Evolutionary conservation across 345 rosid genomes (phyloP).

Genomic region (Euclidium syriacum): DNA sequence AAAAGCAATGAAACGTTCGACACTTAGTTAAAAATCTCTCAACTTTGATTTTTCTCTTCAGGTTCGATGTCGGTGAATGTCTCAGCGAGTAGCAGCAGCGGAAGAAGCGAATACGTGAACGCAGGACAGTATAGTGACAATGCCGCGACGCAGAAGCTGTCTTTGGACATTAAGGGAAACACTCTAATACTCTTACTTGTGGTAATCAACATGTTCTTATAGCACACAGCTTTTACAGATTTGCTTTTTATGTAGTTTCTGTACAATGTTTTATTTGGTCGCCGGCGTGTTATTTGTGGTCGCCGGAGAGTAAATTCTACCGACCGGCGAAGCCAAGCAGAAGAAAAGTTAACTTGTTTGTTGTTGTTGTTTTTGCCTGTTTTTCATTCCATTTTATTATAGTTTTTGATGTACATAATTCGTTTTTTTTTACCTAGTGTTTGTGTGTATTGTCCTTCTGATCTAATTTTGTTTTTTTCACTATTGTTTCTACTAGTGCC

Average conservation of each 20-base stretch:
- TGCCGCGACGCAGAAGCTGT: slow-evolving; percentile 25
- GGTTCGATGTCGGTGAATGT: slow-evolving; percentile 80
- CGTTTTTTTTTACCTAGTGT: background rate
- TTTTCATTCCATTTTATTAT: background rate
- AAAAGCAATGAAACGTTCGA: background rate
- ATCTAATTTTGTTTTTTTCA: background rate
- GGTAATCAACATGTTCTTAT: slow-evolving; percentile 35
- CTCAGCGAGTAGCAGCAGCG: slow-evolving; percentile 50
- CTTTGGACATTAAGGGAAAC: background rate
- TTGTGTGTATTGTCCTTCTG: slow-evolving; percentile 10
- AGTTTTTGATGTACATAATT: slow-evolving; percentile 29
- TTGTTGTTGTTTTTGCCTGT: background rate
- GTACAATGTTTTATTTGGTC: slow-evolving; percentile 17
- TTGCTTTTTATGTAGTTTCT: slow-evolving; percentile 13
- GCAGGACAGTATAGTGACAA: slow-evolving; percentile 51
- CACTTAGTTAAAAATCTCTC: background rate
- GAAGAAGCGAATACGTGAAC: slow-evolving; percentile 63
- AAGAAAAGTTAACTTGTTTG: slow-evolving; percentile 5
- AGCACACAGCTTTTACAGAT: slow-evolving; percentile 26
- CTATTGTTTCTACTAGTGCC: too few species aligned
- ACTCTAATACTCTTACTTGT: slow-evolving; percentile 25
- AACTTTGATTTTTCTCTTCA: slow-evolving; percentile 14
- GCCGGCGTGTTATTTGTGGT: slow-evolving; percentile 20
- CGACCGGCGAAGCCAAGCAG: slow-evolving; percentile 15
- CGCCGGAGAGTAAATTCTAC: slow-evolving; percentile 25